Evolutionary conservation across 164 flowering plant species (phyloP).

Genomic region (Taxillus chinensis): DNA sequence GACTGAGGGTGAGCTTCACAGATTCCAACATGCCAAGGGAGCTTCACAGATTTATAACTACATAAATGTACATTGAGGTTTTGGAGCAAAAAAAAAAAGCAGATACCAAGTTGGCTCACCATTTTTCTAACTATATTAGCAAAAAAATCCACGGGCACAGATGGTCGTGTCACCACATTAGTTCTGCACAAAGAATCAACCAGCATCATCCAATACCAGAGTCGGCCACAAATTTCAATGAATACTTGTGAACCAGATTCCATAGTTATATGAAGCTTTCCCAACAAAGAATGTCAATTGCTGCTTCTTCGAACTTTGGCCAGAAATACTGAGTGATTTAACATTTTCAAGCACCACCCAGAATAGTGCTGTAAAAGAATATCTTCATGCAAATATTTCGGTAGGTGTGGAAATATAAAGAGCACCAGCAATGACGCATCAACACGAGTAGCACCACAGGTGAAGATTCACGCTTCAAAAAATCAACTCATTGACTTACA

Average conservation of each 20-base stretch:
- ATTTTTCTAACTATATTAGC: not conserved
- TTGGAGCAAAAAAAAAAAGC: not conserved
- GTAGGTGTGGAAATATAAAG: constrained; percentile 4
- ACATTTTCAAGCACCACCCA: not conserved
- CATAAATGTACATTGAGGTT: constrained; percentile 3
- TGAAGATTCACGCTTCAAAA: constrained; percentile 6
- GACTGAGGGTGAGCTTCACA: constrained; percentile 6
- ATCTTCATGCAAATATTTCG: not conserved
- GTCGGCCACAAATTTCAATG: not conserved
- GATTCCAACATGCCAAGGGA: not conserved
- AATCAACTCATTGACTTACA: constrained; percentile 12
- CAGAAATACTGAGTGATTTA: not conserved
- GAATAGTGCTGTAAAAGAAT: constrained; percentile 7
- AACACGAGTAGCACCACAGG: no score
- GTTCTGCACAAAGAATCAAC: not conserved
- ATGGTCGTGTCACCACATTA: constrained; percentile 1
- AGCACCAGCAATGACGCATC: constrained; percentile 7
- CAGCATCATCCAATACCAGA: constrained; percentile 3
- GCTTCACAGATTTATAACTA: not conserved
- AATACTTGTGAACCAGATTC: not conserved
- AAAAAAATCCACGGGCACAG: not conserved
- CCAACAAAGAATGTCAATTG: not conserved
- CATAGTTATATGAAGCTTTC: not conserved
- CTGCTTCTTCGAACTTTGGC: not conserved
- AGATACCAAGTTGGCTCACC: constrained; percentile 1